Base-by-base conservation (phyloP, 108 stramenopile species). In the Fragilaria crotonensis region DNA sequence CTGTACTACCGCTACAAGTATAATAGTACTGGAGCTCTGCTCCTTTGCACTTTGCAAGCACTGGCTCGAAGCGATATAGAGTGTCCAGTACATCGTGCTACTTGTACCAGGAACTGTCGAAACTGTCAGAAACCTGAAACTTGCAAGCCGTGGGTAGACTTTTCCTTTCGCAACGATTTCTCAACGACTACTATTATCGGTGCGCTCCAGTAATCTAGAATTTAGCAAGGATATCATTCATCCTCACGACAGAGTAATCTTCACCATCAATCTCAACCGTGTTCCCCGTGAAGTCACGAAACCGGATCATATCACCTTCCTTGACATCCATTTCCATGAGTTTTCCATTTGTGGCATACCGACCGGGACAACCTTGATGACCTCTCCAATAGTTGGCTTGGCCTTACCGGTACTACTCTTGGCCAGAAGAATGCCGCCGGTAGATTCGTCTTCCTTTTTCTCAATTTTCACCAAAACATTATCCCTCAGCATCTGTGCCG, bases 261-360 rank as follows among this genome's bases (percentile, higher is more conserved):
- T 83, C 68, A 27, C 73, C 90, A 20, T 75, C 82, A 70, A 95
- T 85, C 45, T 84, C 66, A 0, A 95, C 76, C 51, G 85, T 77
- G 45, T 86, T 89, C n/a, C 93, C 90, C 18, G 85, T 82, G 57
- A 77, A 95, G 53, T 90, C 90, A 45, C 88, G 78, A 60, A 91
- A 94, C 60, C 90, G 87, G 25, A 95, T 77, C 52, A 66, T 73
- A 52, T 95, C 90, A 30, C 76, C 90, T 21, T 67, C 76, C 33
- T 33, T 48, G 18, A 95, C 87, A 66, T 91, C 86, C 80, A 95
- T 89, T 20, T 66, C 69, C 72, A 95, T 89, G 31, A 80, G 71
- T 52, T 75, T 68, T 36, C 93, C 93, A 72, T 91, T 88, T 30
- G 63, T 70, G 17, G 88, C 93, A 63, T 67, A 78, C 33, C 78